Conservation (phyloP, 768 basidiomycete genomes). For the Vararia minispora region DNA sequence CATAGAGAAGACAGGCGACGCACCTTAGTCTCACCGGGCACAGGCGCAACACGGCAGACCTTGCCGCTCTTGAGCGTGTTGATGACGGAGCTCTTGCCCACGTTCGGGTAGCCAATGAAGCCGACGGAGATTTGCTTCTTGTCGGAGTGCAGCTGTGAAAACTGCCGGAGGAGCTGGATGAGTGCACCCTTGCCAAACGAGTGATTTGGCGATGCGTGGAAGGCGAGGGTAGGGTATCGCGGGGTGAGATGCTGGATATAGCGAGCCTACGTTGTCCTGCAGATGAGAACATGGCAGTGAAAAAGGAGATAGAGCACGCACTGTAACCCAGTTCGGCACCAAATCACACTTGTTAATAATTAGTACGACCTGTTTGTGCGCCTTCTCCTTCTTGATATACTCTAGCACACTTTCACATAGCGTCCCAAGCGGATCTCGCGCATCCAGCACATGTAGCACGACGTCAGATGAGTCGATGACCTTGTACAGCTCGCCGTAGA, state of each 20-base stretch:
- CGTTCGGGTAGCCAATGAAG: slow-evolving; percentile 96
- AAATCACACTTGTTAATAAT: slow-evolving; percentile 98
- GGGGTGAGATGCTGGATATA: slow-evolving; percentile 94
- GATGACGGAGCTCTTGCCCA: slow-evolving; percentile 95
- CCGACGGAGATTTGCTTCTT: slow-evolving; percentile 99
- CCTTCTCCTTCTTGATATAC: slow-evolving; percentile 90
- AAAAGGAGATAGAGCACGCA: slow-evolving; percentile 30
- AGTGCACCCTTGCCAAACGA: slow-evolving; percentile 98
- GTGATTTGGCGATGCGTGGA: slow-evolving; percentile 98
- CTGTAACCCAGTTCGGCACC: slow-evolving; percentile 98
- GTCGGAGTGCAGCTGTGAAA: slow-evolving; percentile 93
- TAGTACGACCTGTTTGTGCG: slow-evolving; percentile 94
- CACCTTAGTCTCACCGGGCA: slow-evolving; percentile 94
- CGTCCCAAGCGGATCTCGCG: slow-evolving; percentile 91
- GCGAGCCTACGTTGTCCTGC: slow-evolving; percentile 49
- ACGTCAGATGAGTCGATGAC: slow-evolving; percentile 99
- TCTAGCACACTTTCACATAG: slow-evolving; percentile 91
- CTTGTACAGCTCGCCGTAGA: slow-evolving; percentile 98
- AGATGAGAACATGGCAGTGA: not conserved
- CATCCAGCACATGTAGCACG: slow-evolving; percentile 89
- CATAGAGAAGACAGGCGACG: slow-evolving; percentile 1
- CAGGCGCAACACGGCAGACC: slow-evolving; percentile 92
- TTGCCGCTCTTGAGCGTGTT: slow-evolving; percentile 98
- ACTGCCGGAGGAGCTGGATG: slow-evolving; percentile 93
- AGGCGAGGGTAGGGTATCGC: slow-evolving; percentile 91